Percentiles rank a stretch among this genome's conserved stretches.
These are phyloP conservation scores for Termitomyces sp. DNA, from an alignment of 768 basidiomycete genomes.

Conservation along the genomic window DNA sequence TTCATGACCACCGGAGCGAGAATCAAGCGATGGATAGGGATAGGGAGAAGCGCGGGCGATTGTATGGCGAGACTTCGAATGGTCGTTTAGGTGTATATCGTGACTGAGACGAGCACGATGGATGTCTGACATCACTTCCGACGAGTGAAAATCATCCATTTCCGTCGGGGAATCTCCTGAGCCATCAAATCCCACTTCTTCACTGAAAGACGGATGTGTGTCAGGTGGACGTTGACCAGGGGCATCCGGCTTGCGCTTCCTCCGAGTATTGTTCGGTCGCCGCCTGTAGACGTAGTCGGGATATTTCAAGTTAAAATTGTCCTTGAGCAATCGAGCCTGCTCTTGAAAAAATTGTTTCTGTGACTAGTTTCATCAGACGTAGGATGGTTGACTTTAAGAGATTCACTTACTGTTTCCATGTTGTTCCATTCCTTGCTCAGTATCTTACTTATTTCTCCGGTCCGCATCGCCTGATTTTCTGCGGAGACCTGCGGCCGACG, in stretches of 20 bases:
- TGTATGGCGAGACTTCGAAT: constrained; percentile 19
- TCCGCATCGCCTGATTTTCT: constrained; percentile 87
- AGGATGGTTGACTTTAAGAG: constrained; percentile 2
- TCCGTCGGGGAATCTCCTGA: constrained; percentile 31
- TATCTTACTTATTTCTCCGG: constrained; percentile 86
- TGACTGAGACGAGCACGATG: constrained; percentile 23
- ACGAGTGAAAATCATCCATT: constrained; percentile 22
- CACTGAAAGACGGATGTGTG: constrained; percentile 23
- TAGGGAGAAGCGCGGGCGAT: constrained; percentile 19
- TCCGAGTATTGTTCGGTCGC: constrained; percentile 82
- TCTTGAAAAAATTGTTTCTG: constrained; percentile 88
- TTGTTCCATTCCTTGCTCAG: constrained; percentile 81
- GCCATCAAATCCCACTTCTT: constrained; percentile 27
- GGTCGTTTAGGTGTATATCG: constrained; percentile 19
- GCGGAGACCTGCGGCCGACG: constrained; percentile 79
- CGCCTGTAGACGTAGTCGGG: constrained; percentile 89
- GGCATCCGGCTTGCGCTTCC: constrained; percentile 36
- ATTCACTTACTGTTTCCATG: constrained; percentile 60
- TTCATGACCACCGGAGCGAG: constrained; percentile 4
- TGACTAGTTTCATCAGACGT: constrained; percentile 30
- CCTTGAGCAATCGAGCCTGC: constrained; percentile 81
- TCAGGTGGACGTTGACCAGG: constrained; percentile 22
- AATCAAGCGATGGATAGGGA: constrained; percentile 4
- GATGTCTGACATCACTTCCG: constrained; percentile 16
- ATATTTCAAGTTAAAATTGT: constrained; percentile 79